Evolutionary conservation across 495 filamentous ascomycete species (phyloP), one percentile per base, ranked within the genome.

Genomic region (Friedmanniomyces simplex): DNA sequence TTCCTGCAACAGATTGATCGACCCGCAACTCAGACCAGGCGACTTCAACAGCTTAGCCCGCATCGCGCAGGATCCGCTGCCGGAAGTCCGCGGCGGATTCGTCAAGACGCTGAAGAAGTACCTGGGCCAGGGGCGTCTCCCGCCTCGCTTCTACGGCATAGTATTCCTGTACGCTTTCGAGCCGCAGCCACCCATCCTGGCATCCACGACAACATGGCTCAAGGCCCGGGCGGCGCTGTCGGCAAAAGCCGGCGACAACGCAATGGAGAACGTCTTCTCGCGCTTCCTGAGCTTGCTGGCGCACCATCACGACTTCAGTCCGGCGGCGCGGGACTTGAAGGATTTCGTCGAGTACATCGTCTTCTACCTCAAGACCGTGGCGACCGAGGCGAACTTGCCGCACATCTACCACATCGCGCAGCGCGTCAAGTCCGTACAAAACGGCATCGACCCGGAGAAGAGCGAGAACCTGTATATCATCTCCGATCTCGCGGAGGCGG

Each of bases 401-500:
- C 71, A 95, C 57, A 91, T 99, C 57, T 94, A 84, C 74, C 89
- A 95, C 69, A 82, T 95, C 48, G 91, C 88, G 18, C 89, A 97
- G 72, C 84, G 89, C 10, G 84, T 95, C 49, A 99, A 99, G 72
- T 86, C 90, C 71, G 85, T 87, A 22, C 80, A 82, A 21, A 94
- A 98, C 66, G 85, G 79, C 22, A 79, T 97, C 48, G 76, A 75
- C 39, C 76, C 73, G 0, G 65, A 69, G 0, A 66, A 76, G 60
- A 80, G 79, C 56, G 80, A 86, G 57, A 82, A 84, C 48, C 79
- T 97, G 24, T 94, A 95, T 64, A 81, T 88, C 16, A 72, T 97
- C n/a, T 87, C 86, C 49, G 93, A 99, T 64, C 77, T 99, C 13
- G 84, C 91, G 0, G 87, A 94, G 71, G 78, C 82, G 1, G 77